Percentiles rank a stretch among this genome's conserved stretches.
These are phyloP conservation scores for Claviceps humidiphila DNA, from an alignment of 2,329 filamentous ascomycete species.

Conservation along the genomic window DNA sequence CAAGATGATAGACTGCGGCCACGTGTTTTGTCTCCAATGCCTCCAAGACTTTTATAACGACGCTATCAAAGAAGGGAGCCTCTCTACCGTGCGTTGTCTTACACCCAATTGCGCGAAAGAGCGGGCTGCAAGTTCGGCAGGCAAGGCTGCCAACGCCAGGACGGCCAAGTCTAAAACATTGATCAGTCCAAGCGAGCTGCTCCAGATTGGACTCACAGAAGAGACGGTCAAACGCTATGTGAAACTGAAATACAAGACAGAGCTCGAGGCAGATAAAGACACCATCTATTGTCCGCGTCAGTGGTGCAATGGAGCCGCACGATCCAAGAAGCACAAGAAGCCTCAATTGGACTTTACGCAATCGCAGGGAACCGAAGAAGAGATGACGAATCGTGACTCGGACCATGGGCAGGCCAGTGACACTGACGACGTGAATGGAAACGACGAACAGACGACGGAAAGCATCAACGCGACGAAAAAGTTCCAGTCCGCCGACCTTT, in stretches of 20 bases:
- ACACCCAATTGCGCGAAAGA: slow-evolving; percentile 65
- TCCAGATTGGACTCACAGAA: slow-evolving; percentile 59
- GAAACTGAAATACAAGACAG: slow-evolving; percentile 79
- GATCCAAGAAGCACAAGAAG: slow-evolving; percentile 60
- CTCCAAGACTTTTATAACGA: slow-evolving; percentile 81
- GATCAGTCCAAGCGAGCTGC: slow-evolving; percentile 70
- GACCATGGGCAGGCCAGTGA: slow-evolving; percentile 8
- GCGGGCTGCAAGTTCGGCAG: slow-evolving; percentile 19
- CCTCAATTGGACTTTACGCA: slow-evolving; percentile 49
- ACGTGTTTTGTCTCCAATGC: slow-evolving; percentile 86
- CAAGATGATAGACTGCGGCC: slow-evolving; percentile 66
- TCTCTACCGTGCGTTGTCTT: slow-evolving; percentile 68
- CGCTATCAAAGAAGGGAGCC: slow-evolving; percentile 74
- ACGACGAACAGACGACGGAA: not conserved
- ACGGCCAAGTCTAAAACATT: slow-evolving; percentile 51
- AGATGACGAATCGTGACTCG: slow-evolving; percentile 12
- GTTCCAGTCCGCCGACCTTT: slow-evolving; percentile 44
- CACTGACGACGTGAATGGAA: not conserved
- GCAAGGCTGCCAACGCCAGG: not conserved
- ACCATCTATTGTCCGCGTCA: slow-evolving; percentile 85
- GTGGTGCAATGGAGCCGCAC: slow-evolving; percentile 85
- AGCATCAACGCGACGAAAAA: slow-evolving; percentile 5
- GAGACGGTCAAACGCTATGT: slow-evolving; percentile 76
- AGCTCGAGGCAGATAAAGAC: slow-evolving; percentile 80
- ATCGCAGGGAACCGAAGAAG: slow-evolving; percentile 22